Conservation (phyloP, 116 monocot species). For the Phalaenopsis hybrid region DNA sequence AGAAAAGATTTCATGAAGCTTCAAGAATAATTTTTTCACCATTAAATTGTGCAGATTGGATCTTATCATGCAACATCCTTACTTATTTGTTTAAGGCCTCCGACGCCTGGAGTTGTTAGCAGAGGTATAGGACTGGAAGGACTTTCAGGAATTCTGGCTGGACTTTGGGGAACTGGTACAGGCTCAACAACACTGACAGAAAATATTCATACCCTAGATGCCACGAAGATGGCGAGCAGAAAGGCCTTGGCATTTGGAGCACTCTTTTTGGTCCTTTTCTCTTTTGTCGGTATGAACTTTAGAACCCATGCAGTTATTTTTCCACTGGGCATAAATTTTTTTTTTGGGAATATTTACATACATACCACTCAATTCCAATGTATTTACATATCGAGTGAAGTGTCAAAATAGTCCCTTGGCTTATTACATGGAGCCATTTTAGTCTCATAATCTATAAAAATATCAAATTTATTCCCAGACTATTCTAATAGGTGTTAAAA, state of each 20-base stretch:
- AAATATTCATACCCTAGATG: conserved; percentile 79
- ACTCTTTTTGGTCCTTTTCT: conserved; percentile 69
- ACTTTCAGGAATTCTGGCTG: conserved; percentile 75
- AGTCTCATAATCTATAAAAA: too few species aligned
- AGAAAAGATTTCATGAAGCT: not conserved
- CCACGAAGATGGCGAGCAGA: conserved; percentile 83
- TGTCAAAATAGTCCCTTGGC: too few species aligned
- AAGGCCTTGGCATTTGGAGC: conserved; percentile 80
- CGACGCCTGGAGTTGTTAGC: conserved; percentile 84
- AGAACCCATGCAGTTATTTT: not conserved
- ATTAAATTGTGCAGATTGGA: conserved; percentile 47
- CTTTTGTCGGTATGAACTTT: conserved; percentile 67
- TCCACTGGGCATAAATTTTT: not conserved
- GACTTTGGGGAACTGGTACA: conserved; percentile 96
- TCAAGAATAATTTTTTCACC: not conserved
- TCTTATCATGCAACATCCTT: conserved; percentile 85
- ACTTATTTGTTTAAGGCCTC: conserved; percentile 69
- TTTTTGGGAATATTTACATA: too few species aligned
- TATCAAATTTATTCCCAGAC: too few species aligned
- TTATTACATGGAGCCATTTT: too few species aligned
- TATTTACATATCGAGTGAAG: too few species aligned
- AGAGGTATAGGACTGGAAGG: conserved; percentile 98
- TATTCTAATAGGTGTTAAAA: too few species aligned
- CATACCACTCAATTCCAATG: too few species aligned
- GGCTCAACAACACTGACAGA: conserved; percentile 92